phyloP scores from a whole-genome alignment of 805 yeast species.

The Lipomyces kockii region DNA sequence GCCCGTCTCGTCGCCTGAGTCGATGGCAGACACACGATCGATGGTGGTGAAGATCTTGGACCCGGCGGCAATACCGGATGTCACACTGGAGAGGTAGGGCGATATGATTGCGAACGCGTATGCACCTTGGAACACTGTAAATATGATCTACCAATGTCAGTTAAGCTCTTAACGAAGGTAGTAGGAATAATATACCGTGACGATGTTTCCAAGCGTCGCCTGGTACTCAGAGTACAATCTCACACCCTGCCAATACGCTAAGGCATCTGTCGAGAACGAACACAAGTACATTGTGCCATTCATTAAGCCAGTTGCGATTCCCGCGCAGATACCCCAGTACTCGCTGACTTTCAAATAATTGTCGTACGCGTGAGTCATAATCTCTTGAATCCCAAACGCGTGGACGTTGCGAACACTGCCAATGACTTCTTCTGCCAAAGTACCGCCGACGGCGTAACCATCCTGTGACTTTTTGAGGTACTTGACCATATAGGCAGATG shows the following conservation, averaged over 20 bases:
- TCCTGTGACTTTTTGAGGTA: conserved; percentile 23
- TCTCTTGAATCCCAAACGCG: conserved; percentile 49
- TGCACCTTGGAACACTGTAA: conserved; percentile 50
- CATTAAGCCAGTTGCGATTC: conserved; percentile 40
- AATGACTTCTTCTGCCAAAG: conserved; percentile 49
- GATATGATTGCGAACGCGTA: conserved; percentile 49
- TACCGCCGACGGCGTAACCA: conserved; percentile 33
- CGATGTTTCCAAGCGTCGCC: conserved; percentile 29
- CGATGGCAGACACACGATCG: conserved; percentile 48
- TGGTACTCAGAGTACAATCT: conserved; percentile 32
- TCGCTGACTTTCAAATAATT: conserved; percentile 39
- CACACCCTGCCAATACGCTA: conserved; percentile 43
- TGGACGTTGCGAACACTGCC: conserved; percentile 49
- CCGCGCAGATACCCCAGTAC: conserved; percentile 23
- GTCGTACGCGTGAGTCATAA: conserved; percentile 44
- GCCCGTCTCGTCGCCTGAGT: conserved; percentile 40
- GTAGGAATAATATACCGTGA: conserved; percentile 23
- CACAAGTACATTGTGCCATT: conserved; percentile 39
- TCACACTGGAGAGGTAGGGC: conserved; percentile 46
- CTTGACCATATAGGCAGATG: conserved; percentile 42
- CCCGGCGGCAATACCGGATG: conserved; percentile 48
- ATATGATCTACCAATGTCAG: conserved; percentile 19
- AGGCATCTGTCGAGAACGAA: conserved; percentile 38
- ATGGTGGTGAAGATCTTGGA: conserved; percentile 48
- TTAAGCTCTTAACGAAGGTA: neutral